Evolutionary conservation across 331 rosid genomes (phyloP), one percentile per base, ranked within the genome.

Genomic region (Phaseolus coccineus): DNA sequence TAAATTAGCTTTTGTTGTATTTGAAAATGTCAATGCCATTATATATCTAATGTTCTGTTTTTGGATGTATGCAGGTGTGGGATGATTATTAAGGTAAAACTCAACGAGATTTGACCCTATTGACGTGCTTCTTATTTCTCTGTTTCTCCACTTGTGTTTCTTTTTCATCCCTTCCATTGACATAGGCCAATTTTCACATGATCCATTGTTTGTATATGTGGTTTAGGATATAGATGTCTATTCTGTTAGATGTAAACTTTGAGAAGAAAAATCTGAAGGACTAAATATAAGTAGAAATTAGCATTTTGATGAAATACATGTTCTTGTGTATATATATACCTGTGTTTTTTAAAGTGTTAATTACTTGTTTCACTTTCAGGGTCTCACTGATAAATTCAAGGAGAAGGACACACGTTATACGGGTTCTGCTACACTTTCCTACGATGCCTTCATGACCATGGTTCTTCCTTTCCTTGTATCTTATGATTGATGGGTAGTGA

Each of bases 331-430:
- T 19, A 22, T 46, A 5, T 28, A 16, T 69, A 10, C 33, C 14
- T 51, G 47, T 33, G 47, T 50, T 69, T 48, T 10, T 70, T 64
- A 76, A 52, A 46, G 27, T 70, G 69, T 72, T 70, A 6, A 71
- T 57, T 53, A 56, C 50, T 31, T 71, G 19, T 65, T 77, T 64
- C 69, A 67, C 5, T 89, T 92, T 74, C 95, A 94, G 98, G 97
- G 98, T 25, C 81, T 92, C 83, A 94, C 98, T 0, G 98, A 94
- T 52, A 91, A 89, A 39, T 94, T 94, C 55, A 94, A 92, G 83
- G 96, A 88, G 90, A 94, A 91, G 86, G 98, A 92, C 87, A 71
- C 30, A 9, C 85, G 81, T 51, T 85, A 77, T 69, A 66, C 86
- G 0, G 98, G 98, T 67, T 82, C 94, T 0, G 98, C 98, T 25